Base-by-base conservation (phyloP, 2,329 filamentous ascomycete species). In the Aspergillus fumigatus region DNA sequence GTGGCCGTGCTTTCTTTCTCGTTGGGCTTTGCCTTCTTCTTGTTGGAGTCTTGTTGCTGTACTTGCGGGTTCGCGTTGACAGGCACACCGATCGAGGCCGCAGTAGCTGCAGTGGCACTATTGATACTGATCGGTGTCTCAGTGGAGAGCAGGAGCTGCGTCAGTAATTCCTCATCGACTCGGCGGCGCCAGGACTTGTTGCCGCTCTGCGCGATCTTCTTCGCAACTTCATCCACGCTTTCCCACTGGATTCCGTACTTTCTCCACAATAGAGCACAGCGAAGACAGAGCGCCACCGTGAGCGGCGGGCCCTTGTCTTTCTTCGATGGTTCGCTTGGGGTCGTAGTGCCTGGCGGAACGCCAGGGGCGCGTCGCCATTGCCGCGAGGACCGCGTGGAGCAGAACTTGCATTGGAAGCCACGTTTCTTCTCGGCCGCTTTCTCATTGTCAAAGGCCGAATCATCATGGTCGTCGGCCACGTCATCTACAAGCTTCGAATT, bases 161-260 rank as follows among this genome's bases (percentile, higher is more conserved):
- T 70, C 50, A 80, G 66, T 14, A 97, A 79, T 70, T 97, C 94
- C 71, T 97, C 93, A 62, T 99, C 94, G 56, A 96, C 87, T 70
- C 89, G 90, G 57, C 90, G 86, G 76, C 94, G 95, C 85, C 88
- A 92, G 4, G 89, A 88, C 64, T 90, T 88, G 48, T 89, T 89
- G 47, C 91, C 90, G 48, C 87, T 85, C 61, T 88, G 85, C 1
- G 87, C 84, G 45, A 95, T 86, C 76, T 96, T 96, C 77, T 92
- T 96, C 41, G 88, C 85, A 40, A 96, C 84, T 66, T 97, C 93
- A 45, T 97, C 94, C 14, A 92, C 83, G 63, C 96, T 90, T 73
- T 97, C 94, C 86, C 91, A 99, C 63, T 95, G 90, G 59, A 99
- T 91, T 17, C 88, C 93, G 73, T 99, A 99, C 62, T 93, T 90